Evolutionary conservation across 345 rosid species (phyloP).

Genomic region (Gossypium raimondii): DNA sequence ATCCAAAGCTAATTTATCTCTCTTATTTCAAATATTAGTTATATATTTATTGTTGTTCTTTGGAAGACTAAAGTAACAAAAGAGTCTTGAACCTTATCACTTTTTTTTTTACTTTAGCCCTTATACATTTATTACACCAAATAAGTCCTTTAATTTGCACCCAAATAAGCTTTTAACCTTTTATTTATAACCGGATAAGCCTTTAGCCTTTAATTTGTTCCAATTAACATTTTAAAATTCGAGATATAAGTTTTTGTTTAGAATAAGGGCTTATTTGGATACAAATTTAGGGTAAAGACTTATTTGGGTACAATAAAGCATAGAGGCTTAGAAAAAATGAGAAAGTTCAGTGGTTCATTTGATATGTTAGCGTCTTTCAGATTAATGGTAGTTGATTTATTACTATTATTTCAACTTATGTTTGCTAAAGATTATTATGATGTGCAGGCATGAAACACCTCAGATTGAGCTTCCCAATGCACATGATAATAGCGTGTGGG

Average conservation of each 20-base stretch:
- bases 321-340: background rate
- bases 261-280: background rate
- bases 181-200: background rate
- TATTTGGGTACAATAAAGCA: background rate
- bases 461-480: conserved; percentile 81
- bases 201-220: background rate
- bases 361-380: conserved; percentile 3
- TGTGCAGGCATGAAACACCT: conserved; percentile 87
- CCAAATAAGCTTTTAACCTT: background rate
- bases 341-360: background rate
- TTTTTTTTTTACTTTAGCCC: background rate
- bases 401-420: conserved; percentile 3
- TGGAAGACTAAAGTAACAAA: conserved; percentile 8
- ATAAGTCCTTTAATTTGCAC: background rate
- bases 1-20: background rate
- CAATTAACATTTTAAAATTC: background rate
- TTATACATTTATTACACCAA: background rate
- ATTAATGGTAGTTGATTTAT: conserved; percentile 7
- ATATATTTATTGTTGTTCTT: background rate
- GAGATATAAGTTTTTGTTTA: background rate
- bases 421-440: conserved; percentile 17
- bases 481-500: conserved; percentile 95
- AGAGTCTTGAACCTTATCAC: background rate
- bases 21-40: background rate
- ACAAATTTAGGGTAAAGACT: background rate